Base-by-base conservation (phyloP, 371 early-diverging fungal genomes). In the Thermomucor indicae-seudaticae region DNA sequence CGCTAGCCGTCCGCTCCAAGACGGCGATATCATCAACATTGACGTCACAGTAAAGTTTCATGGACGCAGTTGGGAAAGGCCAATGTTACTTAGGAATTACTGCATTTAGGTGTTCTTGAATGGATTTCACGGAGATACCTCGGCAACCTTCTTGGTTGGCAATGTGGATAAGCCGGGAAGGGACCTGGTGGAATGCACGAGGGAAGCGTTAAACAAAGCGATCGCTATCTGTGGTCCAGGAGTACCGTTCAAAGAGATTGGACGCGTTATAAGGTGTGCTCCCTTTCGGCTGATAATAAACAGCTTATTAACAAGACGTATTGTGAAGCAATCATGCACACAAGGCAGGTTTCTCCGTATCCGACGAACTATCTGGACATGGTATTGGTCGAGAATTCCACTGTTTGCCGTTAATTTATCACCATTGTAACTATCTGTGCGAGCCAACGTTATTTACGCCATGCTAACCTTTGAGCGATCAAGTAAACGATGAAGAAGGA, bases 11-110 rank as follows among this genome's bases (percentile, higher is more conserved):
- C 67, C 72, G 17, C 70, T 95, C 8, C 55, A 78, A 51, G 77
- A 88, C 49, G 93, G 95, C 4, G 95, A 95, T 65, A 85, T 95
- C 32, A 71, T 93, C 47, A 95, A 93, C 66, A 68, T 95, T n/a
- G 95, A 95, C 52, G 68, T 88, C 2, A 86, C 86, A 6, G 82
- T 85, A 68, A 47, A n/a, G n/a, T n/a, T n/a, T n/a, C n/a, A 7
- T 10, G 24, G 19, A n/a, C n/a, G n/a, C n/a, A n/a, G n/a, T 39
- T 37, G 22, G 6, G 3, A 16, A 35, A 32, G 16, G 4, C 29
- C 31, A 37, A 17, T 10, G 8, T 37, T 6, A 2, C 38, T 20
- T n/a, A n/a, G n/a, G n/a, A n/a, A n/a, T n/a, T n/a, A n/a, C n/a
- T n/a, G n/a, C n/a, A n/a, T n/a, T n/a, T 70, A 85, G 69, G 76